phyloP scores from a whole-genome alignment of 768 basidiomycete genomes.

The Russula foetens region DNA sequence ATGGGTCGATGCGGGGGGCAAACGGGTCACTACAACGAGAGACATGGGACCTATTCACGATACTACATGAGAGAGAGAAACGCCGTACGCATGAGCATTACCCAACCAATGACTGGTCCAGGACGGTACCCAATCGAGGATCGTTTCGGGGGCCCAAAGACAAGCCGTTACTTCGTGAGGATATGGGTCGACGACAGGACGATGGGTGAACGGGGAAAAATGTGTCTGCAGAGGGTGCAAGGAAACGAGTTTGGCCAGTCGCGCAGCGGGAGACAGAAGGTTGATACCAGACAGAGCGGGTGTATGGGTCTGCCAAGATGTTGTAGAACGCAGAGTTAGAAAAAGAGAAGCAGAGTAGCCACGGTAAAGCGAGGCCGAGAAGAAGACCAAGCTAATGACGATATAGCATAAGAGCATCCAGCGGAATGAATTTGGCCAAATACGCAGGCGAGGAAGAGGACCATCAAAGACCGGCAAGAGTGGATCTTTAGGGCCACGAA shows the following conservation, averaged over 20 bases:
- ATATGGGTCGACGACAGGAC: slow-evolving; percentile 6
- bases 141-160: slow-evolving; percentile 37
- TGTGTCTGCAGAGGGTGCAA: slow-evolving; percentile 21
- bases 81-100: slow-evolving; percentile 16
- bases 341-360: not conserved
- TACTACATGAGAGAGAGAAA: not conserved
- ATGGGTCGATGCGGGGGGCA: not conserved
- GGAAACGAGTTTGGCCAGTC: slow-evolving; percentile 23
- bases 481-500: not conserved
- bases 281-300: slow-evolving; percentile 2
- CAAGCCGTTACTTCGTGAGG: slow-evolving; percentile 36
- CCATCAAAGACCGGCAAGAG: not conserved
- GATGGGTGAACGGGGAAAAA: slow-evolving; percentile 20
- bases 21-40: slow-evolving; percentile 10
- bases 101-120: slow-evolving; percentile 41
- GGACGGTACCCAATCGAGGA: slow-evolving; percentile 28
- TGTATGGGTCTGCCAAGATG: not conserved
- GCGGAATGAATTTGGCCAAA: not conserved
- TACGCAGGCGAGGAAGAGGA: slow-evolving; percentile 1
- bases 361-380: slow-evolving; percentile 16
- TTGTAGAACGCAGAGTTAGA: not conserved
- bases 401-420: slow-evolving; percentile 17
- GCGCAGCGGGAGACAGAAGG: not conserved
- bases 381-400: slow-evolving; percentile 12
- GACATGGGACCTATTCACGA: slow-evolving; percentile 12